Base-by-base conservation (phyloP, 1,139 yeast species). In the Nakaseomyces bracarensis region DNA sequence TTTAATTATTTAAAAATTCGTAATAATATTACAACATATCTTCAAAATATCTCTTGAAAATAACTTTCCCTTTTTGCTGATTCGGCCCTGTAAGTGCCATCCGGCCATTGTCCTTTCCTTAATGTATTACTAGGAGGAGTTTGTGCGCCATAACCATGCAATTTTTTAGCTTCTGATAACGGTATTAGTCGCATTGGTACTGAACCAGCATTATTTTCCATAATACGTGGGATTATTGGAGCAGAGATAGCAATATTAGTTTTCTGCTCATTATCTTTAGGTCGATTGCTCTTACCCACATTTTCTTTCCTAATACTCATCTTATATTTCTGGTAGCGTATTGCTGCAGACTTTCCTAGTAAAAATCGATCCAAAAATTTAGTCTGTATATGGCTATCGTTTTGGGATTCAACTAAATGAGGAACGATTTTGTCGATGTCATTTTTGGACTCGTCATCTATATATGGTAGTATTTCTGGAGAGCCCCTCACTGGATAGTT, bases 181-280 rank as follows among this genome's bases (percentile, higher is more conserved):
- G 36, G 21, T n/a, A 33, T 33, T 13, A 33, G 14, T 11, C 36
- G 20, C 36, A 33, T 33, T 20, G 36, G 36, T 13, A 26, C 16
- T 1, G 26, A 25, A 11, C 36, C 36, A 20, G 36, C 15, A 11
- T 1, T 15, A n/a, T 33, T 21, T 20, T 33, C 36, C 36, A 33
- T 20, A 3, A 16, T 1, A 13, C 25, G 25, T 13, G 36, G 26
- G n/a, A 33, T 21, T 4, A 33, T 21, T 13, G 36, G 36, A n/a
- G 11, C 27, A 7, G 36, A 33, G 4, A 33, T 20, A 20, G 15
- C 4, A 5, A 30, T 11, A 18, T 19, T 10, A 7, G 34, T n/a
- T 16, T 16, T 30, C 8, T 18, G 11, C n/a, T 19, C 11, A 11
- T 11, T n/a, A 8, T n/a, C n/a, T 15, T 21, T 33, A 11, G 21